A percentile compares a stretch with the other conserved stretches of the same genome.
These are phyloP conservation scores for Tephrocybe sp. DNA, from an alignment of 768 basidiomycete species.

Conservation along the genomic window DNA sequence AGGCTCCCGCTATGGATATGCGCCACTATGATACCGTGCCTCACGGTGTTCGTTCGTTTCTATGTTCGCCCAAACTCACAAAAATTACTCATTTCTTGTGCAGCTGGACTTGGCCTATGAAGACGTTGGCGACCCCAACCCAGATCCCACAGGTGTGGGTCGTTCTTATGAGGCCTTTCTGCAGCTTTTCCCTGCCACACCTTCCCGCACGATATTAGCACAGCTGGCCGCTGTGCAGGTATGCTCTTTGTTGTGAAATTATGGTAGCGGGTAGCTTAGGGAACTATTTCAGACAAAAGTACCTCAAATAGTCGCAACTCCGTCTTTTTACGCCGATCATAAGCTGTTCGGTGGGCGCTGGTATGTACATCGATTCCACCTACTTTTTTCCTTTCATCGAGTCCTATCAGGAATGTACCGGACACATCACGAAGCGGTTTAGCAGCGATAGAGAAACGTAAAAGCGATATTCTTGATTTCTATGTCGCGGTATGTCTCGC, in stretches of 20 bases:
- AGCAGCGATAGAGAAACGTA: slow-evolving; percentile 32
- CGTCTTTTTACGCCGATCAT: slow-evolving; percentile 34
- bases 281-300: slow-evolving; percentile 22
- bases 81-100: too few relatives aligned
- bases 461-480: slow-evolving; percentile 36
- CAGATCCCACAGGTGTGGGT: slow-evolving; percentile 35
- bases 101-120: slow-evolving; percentile 39
- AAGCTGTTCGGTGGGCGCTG: slow-evolving; percentile 38
- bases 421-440: slow-evolving; percentile 30
- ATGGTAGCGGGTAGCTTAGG: background rate
- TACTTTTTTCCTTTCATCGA: background rate
- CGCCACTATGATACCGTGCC: slow-evolving; percentile 38
- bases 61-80: background rate
- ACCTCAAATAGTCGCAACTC: slow-evolving; percentile 34
- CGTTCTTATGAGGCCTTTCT: slow-evolving; percentile 34
- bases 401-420: slow-evolving; percentile 28
- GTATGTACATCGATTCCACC: slow-evolving; percentile 13
- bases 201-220: slow-evolving; percentile 27
- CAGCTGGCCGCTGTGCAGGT: slow-evolving; percentile 31
- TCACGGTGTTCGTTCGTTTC: slow-evolving; percentile 28
- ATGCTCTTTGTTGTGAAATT: slow-evolving; percentile 1
- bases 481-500: slow-evolving; percentile 27
- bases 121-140: slow-evolving; percentile 38
- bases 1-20: slow-evolving; percentile 37
- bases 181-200: slow-evolving; percentile 34